A percentile compares a stretch with the other conserved stretches of the same genome.
phyloP scores from a whole-genome alignment of 2,329 filamentous ascomycete genomes.

The Apiospora pterosperma region DNA sequence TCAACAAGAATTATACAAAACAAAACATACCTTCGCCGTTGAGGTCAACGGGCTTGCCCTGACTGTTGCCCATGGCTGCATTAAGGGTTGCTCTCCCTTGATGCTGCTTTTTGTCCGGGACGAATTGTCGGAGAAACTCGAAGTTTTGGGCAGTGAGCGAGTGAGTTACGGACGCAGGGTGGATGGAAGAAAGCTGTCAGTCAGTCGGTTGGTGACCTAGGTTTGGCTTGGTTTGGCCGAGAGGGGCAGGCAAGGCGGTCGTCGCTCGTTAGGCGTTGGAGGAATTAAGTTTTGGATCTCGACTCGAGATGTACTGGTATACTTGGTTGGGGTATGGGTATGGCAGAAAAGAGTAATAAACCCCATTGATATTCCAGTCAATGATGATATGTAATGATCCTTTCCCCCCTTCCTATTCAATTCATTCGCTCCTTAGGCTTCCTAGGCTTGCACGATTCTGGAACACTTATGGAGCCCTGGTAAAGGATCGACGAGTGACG shows the following conservation, averaged over 20 bases:
- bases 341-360: neutral
- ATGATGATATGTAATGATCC: neutral
- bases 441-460: constrained; percentile 8
- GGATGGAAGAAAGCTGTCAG: neutral
- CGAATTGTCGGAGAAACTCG: neutral
- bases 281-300: neutral
- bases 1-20: constrained; percentile 6
- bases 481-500: constrained; percentile 13
- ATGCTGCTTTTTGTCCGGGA: neutral
- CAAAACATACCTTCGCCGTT: constrained; percentile 79
- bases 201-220: neutral
- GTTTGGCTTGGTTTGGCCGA: neutral
- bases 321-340: neutral
- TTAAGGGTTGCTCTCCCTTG: neutral
- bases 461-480: constrained; percentile 10
- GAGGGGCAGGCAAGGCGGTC: neutral
- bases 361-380: neutral
- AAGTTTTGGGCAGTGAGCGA: neutral
- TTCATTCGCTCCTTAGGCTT: constrained; percentile 7
- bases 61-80: constrained; percentile 79
- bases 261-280: neutral
- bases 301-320: constrained; percentile 1
- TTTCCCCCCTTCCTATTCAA: neutral
- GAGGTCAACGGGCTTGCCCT: constrained; percentile 89
- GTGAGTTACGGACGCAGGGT: neutral